A percentile compares a stretch with the other conserved stretches of the same genome.
phyloP scores from a whole-genome alignment of 2,329 filamentous ascomycete genomes.

The Plenodomus lindquistii region DNA sequence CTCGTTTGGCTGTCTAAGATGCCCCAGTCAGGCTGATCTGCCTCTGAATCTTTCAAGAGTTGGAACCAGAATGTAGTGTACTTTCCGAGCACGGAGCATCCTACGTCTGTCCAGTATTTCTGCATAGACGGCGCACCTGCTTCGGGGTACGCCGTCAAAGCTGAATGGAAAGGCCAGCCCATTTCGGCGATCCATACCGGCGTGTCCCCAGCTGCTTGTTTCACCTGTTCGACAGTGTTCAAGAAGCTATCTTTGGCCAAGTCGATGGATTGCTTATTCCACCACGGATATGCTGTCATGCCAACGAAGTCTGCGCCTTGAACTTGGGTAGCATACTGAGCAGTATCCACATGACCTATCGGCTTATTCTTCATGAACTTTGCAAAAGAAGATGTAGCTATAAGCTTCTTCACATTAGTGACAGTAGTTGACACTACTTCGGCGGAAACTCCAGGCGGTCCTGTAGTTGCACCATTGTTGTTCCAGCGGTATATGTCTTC shows the following conservation, averaged over 20 bases:
- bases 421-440: constrained; percentile 64
- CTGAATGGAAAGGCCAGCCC: constrained; percentile 34
- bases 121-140: constrained; percentile 28
- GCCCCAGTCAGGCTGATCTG: constrained; percentile 30
- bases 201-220: constrained; percentile 22
- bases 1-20: constrained; percentile 20
- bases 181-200: constrained; percentile 43
- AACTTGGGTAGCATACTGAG: constrained; percentile 22
- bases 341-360: constrained; percentile 42
- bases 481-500: constrained; percentile 63
- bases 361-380: constrained; percentile 47
- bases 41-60: constrained; percentile 27
- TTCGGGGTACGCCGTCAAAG: constrained; percentile 10
- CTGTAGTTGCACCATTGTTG: constrained; percentile 49
- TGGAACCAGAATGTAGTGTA: constrained; percentile 42
- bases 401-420: constrained; percentile 38
- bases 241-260: constrained; percentile 44
- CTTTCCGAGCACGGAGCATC: constrained; percentile 34
- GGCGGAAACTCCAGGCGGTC: constrained; percentile 59
- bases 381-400: constrained; percentile 63
- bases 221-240: constrained; percentile 20
- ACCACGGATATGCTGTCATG: constrained; percentile 41
- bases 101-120: constrained; percentile 35
- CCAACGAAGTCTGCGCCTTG: constrained; percentile 38
- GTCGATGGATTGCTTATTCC: constrained; percentile 35